phyloP scores from a whole-genome alignment of 2,329 filamentous ascomycete genomes.

The Trichoderma oligosporum region DNA sequence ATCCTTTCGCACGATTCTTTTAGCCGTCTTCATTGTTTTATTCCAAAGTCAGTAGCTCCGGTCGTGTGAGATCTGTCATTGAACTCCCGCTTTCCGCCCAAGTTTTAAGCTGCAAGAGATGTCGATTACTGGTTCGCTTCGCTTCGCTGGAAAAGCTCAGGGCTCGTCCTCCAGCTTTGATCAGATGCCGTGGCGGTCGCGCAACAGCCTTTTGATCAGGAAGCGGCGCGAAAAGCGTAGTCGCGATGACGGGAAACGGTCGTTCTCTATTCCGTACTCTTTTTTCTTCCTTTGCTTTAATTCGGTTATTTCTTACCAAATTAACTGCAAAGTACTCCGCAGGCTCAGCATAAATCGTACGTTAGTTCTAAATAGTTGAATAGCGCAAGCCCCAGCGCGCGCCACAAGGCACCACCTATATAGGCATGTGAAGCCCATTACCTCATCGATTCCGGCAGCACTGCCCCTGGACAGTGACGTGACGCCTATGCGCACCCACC shows the following conservation, averaged over 20 bases:
- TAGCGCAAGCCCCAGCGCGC: slow-evolving; percentile 6
- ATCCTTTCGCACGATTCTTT: not conserved
- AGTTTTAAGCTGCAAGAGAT: not conserved
- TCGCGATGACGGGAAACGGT: no score
- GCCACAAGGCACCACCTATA: slow-evolving; percentile 3
- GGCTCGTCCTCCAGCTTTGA: not conserved
- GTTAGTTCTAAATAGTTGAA: no score
- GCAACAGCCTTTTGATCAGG: not conserved
- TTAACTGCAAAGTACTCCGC: no score
- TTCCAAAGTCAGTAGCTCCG: not conserved
- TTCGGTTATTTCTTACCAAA: not conserved
- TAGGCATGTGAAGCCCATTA: not conserved
- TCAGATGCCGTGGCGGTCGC: not conserved
- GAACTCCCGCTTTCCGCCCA: not conserved
- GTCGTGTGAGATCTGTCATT: not conserved
- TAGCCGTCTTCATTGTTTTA: not conserved
- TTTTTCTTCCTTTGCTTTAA: not conserved
- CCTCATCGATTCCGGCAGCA: slow-evolving; percentile 7
- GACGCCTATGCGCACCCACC: no score
- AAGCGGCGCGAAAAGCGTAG: not conserved
- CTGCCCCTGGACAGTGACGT: slow-evolving; percentile 16
- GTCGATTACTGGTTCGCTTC: not conserved
- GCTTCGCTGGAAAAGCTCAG: not conserved
- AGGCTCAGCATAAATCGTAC: no score
- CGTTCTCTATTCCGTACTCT: not conserved